Evolutionary conservation across 345 rosid species (phyloP).

Genomic region (Citrus glauca): DNA sequence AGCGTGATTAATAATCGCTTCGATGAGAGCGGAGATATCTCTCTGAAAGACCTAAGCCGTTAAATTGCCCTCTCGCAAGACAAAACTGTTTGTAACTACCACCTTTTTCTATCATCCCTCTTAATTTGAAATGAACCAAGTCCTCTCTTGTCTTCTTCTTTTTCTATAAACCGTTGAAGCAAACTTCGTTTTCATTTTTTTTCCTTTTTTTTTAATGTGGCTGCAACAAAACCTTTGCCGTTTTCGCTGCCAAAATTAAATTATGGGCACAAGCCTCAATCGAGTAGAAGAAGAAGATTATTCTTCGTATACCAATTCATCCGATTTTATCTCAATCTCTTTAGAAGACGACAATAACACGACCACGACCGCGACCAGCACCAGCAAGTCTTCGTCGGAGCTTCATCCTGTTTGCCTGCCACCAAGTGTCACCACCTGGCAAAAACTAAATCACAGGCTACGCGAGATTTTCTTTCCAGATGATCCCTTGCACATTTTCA

Average conservation of each 20-base stretch:
- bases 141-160: too few relatives aligned
- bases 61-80: neutral
- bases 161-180: neutral
- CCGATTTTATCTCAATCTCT: neutral
- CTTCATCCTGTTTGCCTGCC: slow-evolving; percentile 14
- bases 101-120: neutral
- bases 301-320: neutral
- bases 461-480: slow-evolving; percentile 46
- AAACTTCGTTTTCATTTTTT: too few relatives aligned
- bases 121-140: neutral
- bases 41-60: neutral
- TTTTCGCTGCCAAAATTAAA: neutral
- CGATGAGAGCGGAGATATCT: neutral
- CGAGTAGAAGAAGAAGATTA: neutral
- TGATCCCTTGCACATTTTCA: slow-evolving; percentile 43
- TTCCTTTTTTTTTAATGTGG: neutral
- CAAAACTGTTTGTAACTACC: slow-evolving; percentile 5
- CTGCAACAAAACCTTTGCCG: neutral
- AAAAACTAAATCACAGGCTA: slow-evolving; percentile 8
- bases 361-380: too few relatives aligned
- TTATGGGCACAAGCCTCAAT: neutral
- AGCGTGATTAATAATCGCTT: neutral
- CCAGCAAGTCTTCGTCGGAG: neutral
- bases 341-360: neutral
- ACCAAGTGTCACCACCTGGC: neutral